phyloP scores from a whole-genome alignment of 768 basidiomycete genomes.

The Mycena filopes region DNA sequence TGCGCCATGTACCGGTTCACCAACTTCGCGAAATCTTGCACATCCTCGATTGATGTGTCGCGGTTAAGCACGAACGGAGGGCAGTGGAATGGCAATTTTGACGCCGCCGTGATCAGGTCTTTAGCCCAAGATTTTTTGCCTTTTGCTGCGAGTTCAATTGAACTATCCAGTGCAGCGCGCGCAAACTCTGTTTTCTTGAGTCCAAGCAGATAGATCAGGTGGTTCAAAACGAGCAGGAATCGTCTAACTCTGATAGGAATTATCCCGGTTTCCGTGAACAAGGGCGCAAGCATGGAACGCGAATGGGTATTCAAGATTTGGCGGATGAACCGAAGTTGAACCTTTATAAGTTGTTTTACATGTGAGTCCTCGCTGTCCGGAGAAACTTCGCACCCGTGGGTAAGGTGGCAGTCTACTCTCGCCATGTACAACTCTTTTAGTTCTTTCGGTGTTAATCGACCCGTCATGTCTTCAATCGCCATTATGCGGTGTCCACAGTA shows the following conservation, averaged over 20 bases:
- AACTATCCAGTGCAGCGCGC: neutral
- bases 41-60: neutral
- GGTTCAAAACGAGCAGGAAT: neutral
- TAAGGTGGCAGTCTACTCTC: too few relatives aligned
- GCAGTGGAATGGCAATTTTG: neutral
- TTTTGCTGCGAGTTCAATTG: neutral
- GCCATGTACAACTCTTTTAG: too few relatives aligned
- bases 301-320: neutral
- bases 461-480: too few relatives aligned
- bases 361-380: too few relatives aligned
- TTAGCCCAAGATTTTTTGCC: constrained; percentile 5
- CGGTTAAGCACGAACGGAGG: neutral
- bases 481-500: too few relatives aligned
- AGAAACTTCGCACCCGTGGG: too few relatives aligned
- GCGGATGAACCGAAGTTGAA: neutral
- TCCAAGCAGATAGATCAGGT: neutral
- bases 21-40: neutral
- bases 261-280: constrained; percentile 1
- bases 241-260: constrained; percentile 1
- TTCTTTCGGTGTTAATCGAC: too few relatives aligned
- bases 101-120: constrained; percentile 1
- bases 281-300: neutral
- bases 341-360: neutral
- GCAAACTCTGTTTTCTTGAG: neutral
- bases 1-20: too few relatives aligned